A percentile compares a stretch with the other conserved stretches of the same genome.
These are phyloP conservation scores for Bretziella fagacearum DNA, from an alignment of 2,329 filamentous ascomycete genomes.

Conservation along the genomic window DNA sequence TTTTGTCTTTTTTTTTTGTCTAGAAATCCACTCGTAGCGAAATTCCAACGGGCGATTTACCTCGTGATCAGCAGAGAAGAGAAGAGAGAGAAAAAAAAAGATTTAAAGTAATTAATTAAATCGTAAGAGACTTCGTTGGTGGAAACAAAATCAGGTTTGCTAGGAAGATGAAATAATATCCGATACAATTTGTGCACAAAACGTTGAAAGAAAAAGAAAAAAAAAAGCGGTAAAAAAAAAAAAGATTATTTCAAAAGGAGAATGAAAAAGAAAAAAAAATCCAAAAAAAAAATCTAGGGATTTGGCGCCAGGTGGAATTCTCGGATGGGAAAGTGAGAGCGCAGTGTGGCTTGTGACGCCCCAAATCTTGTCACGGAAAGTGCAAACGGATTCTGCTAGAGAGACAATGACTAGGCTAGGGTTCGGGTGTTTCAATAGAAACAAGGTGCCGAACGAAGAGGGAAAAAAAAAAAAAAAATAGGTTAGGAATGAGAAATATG, in stretches of 20 bases:
- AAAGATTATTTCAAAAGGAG: not conserved
- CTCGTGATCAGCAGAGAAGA: constrained; percentile 2
- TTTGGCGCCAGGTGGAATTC: not conserved
- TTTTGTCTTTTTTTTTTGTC: not conserved
- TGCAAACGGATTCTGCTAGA: too few species aligned
- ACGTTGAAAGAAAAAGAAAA: not conserved
- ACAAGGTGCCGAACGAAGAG: too few species aligned
- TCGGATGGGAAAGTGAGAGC: constrained; percentile 10
- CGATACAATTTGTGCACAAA: not conserved
- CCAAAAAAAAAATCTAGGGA: too few species aligned
- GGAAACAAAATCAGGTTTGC: too few species aligned
- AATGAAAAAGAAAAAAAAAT: not conserved
- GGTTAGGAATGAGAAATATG: too few species aligned
- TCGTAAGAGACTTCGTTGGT: too few species aligned
- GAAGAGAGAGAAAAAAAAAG: not conserved
- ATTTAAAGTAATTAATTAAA: not conserved
- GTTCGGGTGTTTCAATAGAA: too few species aligned
- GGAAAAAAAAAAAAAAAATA: too few species aligned
- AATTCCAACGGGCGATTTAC: not conserved
- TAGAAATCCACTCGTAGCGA: constrained; percentile 1
- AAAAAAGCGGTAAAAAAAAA: not conserved
- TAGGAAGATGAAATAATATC: too few species aligned
- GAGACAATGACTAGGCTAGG: too few species aligned
- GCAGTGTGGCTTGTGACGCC: not conserved
- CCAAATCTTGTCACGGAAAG: constrained; percentile 1